Evolutionary conservation across 345 rosid species (phyloP).

Genomic region (Hibiscus trionum): DNA sequence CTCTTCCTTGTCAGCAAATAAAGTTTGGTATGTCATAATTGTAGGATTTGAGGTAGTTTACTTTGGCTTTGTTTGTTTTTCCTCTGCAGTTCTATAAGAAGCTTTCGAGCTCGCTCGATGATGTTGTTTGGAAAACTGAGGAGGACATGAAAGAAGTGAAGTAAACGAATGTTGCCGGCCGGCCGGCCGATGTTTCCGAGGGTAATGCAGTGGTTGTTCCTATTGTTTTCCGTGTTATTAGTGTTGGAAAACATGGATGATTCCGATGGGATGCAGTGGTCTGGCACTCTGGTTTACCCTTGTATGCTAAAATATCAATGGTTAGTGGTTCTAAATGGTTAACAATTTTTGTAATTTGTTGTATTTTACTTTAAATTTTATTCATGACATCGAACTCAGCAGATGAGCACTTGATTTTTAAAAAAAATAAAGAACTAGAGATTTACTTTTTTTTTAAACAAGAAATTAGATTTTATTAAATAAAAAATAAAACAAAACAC

Average conservation of each 20-base stretch:
- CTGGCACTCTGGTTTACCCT: background rate
- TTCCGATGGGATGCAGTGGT: background rate
- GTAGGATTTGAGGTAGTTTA: background rate
- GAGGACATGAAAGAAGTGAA: conserved; percentile 56
- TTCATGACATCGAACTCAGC: too few species aligned
- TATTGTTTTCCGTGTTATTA: conserved; percentile 21
- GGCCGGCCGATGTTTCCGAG: conserved; percentile 1
- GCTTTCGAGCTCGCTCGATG: conserved; percentile 67
- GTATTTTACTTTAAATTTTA: too few species aligned
- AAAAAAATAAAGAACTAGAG: too few species aligned
- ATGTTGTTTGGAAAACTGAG: conserved; percentile 87
- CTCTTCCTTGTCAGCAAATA: background rate
- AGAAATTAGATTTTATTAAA: too few species aligned
- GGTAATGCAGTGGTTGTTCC: conserved; percentile 7
- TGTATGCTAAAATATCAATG: background rate
- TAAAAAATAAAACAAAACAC: too few species aligned
- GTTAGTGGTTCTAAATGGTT: too few species aligned
- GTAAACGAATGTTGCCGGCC: background rate
- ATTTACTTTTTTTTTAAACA: too few species aligned
- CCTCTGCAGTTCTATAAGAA: conserved; percentile 73
- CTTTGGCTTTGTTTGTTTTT: background rate
- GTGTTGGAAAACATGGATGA: conserved; percentile 22
- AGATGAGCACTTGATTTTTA: too few species aligned
- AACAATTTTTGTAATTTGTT: too few species aligned
- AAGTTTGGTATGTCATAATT: background rate